These are phyloP conservation scores for Rubia peregrina DNA, from an alignment of 305 asterid genomes.

Conservation along the genomic window DNA sequence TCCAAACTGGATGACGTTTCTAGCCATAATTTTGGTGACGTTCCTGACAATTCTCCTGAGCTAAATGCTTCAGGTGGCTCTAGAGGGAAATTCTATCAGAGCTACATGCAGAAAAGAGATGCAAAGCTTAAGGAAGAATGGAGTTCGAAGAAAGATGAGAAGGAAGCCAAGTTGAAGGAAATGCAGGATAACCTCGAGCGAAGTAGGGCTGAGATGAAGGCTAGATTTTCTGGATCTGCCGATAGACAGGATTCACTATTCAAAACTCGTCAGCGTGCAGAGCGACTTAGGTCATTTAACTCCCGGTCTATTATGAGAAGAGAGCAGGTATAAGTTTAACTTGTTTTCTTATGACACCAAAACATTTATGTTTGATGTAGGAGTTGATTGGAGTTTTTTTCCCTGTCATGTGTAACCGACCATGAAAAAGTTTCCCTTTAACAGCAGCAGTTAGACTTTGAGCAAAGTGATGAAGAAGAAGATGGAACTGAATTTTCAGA, in stretches of 20 bases:
- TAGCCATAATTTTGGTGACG: conserved; percentile 38
- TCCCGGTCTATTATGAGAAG: conserved; percentile 46
- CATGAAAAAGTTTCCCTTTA: conserved; percentile 42
- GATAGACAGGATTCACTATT: conserved; percentile 42
- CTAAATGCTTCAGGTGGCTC: conserved; percentile 53
- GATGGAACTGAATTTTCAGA: conserved; percentile 43
- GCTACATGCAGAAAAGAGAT: conserved; percentile 74
- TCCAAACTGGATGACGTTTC: conserved; percentile 31
- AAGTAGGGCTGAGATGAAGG: conserved; percentile 74
- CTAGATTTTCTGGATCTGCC: conserved; percentile 52
- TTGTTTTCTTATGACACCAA: conserved; percentile 28
- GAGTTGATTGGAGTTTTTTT: conserved; percentile 29
- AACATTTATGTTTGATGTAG: conserved; percentile 19
- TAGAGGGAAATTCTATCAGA: conserved; percentile 70
- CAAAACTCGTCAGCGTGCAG: conserved; percentile 55
- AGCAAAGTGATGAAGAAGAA: conserved; percentile 59
- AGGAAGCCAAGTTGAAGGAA: conserved; percentile 77
- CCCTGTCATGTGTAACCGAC: conserved; percentile 50
- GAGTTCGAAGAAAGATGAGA: conserved; percentile 70
- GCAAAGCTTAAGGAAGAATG: conserved; percentile 86
- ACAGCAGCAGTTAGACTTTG: conserved; percentile 67
- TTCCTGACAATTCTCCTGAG: conserved; percentile 44
- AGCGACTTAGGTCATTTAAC: conserved; percentile 72
- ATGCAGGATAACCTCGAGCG: conserved; percentile 83
- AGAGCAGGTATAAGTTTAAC: conserved; percentile 62